phyloP scores from a whole-genome alignment of 164 flowering plant species.

The Magnolia officinalis region DNA sequence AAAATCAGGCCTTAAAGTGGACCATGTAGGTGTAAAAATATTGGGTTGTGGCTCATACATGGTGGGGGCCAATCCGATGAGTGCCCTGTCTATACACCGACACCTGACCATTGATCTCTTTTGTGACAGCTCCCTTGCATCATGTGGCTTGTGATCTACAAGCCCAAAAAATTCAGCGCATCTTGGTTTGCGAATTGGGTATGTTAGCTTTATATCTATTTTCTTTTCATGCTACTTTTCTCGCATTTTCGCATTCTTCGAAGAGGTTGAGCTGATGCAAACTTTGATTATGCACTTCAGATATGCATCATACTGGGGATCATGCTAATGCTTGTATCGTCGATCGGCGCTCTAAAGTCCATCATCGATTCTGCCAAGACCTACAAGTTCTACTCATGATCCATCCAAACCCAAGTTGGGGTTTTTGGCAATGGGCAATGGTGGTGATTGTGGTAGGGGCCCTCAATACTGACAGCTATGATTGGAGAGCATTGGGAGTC shows the following conservation, averaged over 20 bases:
- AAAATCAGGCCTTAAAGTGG: neutral
- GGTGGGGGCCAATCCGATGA: neutral
- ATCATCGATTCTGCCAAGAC: conserved; percentile 42
- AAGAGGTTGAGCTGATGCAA: neutral
- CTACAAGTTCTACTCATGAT: conserved; percentile 53
- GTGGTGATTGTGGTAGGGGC: too few relatives aligned
- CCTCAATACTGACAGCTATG: too few relatives aligned
- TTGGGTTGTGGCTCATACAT: too few relatives aligned
- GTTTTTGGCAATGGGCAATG: too few relatives aligned
- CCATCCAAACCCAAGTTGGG: neutral
- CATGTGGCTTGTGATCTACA: conserved; percentile 58
- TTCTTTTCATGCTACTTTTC: neutral
- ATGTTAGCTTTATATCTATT: conserved; percentile 11
- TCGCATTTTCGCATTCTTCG: neutral
- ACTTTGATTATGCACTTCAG: neutral
- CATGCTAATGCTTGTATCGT: conserved; percentile 47
- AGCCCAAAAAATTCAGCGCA: conserved; percentile 53
- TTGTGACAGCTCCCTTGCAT: conserved; percentile 66
- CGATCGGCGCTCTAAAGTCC: conserved; percentile 59
- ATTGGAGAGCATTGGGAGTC: too few relatives aligned
- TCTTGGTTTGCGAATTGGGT: conserved; percentile 71
- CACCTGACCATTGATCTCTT: neutral
- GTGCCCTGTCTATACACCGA: neutral
- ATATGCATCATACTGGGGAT: conserved; percentile 42
- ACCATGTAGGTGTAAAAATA: neutral